phyloP scores from a whole-genome alignment of 2,329 filamentous ascomycete species.

The Colletotrichum sp. region DNA sequence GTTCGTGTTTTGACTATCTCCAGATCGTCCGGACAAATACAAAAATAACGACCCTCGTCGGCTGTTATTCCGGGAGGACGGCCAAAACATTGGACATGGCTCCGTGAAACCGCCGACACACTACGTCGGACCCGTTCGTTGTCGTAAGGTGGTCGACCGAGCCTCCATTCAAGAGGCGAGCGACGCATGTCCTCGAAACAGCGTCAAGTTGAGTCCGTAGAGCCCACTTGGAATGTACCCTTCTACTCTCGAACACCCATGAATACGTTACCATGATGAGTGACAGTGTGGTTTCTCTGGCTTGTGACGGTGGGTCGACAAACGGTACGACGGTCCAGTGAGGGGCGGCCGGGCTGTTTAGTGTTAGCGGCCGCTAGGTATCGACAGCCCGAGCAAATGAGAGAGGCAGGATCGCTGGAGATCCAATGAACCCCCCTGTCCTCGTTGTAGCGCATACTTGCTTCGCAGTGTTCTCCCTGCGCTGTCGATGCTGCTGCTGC shows the following conservation, averaged over 20 bases:
- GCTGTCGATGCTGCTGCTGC: not conserved
- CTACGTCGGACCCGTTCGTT: not conserved
- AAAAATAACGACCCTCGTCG: not conserved
- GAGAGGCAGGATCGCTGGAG: not conserved
- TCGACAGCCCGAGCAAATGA: not conserved
- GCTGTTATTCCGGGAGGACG: not conserved
- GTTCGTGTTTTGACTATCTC: not conserved
- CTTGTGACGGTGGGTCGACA: conserved; percentile 7
- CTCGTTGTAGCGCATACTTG: not conserved
- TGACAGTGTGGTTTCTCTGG: not conserved
- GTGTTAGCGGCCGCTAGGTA: conserved; percentile 2
- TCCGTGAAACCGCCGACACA: not conserved
- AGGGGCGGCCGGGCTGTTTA: not conserved
- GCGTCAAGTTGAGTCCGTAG: not conserved
- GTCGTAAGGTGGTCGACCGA: conserved; percentile 2
- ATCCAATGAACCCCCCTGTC: not conserved
- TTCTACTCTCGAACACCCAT: not conserved
- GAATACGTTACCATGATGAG: not conserved
- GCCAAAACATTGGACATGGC: not conserved
- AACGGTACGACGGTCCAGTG: not conserved
- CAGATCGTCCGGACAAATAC: not conserved
- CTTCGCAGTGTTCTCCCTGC: not conserved
- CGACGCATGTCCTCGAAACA: not conserved
- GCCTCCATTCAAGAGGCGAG: not conserved
- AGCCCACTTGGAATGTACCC: not conserved